A percentile compares a stretch with the other conserved stretches of the same genome.
phyloP scores from a whole-genome alignment of 1,139 yeast species.

The Saccharomycopsis phalli region DNA sequence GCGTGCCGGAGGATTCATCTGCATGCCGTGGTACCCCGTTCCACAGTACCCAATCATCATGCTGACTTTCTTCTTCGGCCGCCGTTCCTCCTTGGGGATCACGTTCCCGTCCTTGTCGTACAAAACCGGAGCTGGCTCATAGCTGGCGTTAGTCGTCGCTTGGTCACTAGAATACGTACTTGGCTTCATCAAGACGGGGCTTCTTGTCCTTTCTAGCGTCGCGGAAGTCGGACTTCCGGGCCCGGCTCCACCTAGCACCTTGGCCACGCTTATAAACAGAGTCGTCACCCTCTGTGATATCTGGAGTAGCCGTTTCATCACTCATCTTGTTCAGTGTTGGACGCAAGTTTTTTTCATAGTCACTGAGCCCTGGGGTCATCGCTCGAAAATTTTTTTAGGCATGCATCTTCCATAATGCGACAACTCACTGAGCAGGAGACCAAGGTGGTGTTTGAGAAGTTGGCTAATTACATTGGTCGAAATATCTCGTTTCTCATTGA shows the following conservation, averaged over 20 bases:
- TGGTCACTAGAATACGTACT: conserved; percentile 42
- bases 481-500: conserved; percentile 84
- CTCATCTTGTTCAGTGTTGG: not conserved
- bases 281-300: conserved; percentile 2
- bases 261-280: not conserved
- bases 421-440: conserved; percentile 96
- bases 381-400: not conserved
- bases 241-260: not conserved
- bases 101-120: conserved; percentile 54
- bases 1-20: conserved; percentile 78
- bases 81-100: conserved; percentile 33
- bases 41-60: conserved; percentile 95
- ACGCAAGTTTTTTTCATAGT: no score
- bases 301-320: conserved; percentile 1
- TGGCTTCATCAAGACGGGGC: conserved; percentile 20
- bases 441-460: conserved; percentile 87
- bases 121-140: conserved; percentile 16
- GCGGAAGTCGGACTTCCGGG: not conserved
- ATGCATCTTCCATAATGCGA: conserved; percentile 47
- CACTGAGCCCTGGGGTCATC: not conserved
- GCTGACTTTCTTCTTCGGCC: conserved; percentile 62
- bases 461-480: conserved; percentile 93
- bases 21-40: conserved; percentile 98
- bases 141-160: conserved; percentile 6
- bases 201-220: not conserved